phyloP scores from a whole-genome alignment of 257 asterid genomes.

The Lithospermum erythrorhizon region DNA sequence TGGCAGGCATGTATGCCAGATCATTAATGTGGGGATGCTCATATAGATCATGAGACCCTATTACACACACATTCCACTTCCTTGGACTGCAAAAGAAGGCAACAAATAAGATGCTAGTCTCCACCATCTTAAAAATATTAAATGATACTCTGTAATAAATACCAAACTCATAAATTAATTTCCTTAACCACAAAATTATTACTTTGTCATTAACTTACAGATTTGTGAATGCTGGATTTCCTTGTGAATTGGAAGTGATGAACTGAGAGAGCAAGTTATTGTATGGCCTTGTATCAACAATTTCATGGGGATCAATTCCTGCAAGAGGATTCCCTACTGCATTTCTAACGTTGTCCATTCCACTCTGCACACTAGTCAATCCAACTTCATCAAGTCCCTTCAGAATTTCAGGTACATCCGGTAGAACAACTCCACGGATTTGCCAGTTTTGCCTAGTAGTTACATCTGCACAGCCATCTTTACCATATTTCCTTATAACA shows the following conservation, averaged over 20 bases:
- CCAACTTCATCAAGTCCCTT: conserved; percentile 83
- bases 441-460: conserved; percentile 98
- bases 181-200: neutral
- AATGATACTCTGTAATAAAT: too few species aligned
- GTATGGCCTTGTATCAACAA: conserved; percentile 86
- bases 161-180: too few species aligned
- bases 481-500: conserved; percentile 64
- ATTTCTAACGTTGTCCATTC: conserved; percentile 95
- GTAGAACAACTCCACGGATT: conserved; percentile 78
- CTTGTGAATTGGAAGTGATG: conserved; percentile 69
- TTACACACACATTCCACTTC: conserved; percentile 94
- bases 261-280: conserved; percentile 61
- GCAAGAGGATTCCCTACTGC: conserved; percentile 95
- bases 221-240: conserved; percentile 76
- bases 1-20: conserved; percentile 93
- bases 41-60: conserved; percentile 87
- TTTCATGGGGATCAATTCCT: conserved; percentile 87
- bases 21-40: conserved; percentile 98
- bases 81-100: conserved; percentile 54
- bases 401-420: conserved; percentile 82
- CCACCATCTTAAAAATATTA: too few species aligned
- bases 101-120: neutral
- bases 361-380: conserved; percentile 90
- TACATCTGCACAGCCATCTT: conserved; percentile 86
- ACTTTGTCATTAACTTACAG: conserved; percentile 38